Percentiles rank a stretch among this genome's conserved stretches.
Evolutionary conservation across 2,329 filamentous ascomycete genomes (phyloP).

Genomic region (Talaromyces funiculosus): DNA sequence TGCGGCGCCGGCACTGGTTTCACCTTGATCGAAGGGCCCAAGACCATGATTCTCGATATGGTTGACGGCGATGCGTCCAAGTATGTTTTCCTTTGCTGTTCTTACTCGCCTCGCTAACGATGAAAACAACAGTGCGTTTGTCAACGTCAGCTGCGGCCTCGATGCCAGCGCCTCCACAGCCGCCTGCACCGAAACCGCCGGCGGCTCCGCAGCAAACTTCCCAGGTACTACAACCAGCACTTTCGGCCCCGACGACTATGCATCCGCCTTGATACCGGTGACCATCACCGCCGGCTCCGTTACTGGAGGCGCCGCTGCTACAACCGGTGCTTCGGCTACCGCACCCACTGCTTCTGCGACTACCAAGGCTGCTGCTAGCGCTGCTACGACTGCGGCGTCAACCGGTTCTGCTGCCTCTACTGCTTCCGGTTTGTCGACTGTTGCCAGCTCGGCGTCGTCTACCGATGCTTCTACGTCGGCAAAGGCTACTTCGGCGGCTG

Average conservation of each 20-base stretch:
- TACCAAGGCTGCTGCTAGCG: neutral
- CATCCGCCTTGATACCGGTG: neutral
- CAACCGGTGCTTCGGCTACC: neutral
- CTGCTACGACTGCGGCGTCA: neutral
- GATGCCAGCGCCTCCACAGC: neutral
- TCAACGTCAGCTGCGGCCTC: neutral
- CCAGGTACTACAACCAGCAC: slow-evolving; percentile 1
- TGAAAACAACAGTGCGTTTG: neutral
- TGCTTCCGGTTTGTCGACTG: neutral
- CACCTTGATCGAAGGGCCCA: slow-evolving; percentile 2
- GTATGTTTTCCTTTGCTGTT: neutral
- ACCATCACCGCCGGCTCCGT: slow-evolving; percentile 6
- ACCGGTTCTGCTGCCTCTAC: neutral
- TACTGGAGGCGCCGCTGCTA: neutral
- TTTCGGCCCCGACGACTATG: neutral
- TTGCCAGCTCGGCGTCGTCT: neutral
- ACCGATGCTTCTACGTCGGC: slow-evolving; percentile 9
- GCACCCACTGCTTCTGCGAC: neutral
- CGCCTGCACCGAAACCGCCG: neutral
- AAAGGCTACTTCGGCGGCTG: neutral
- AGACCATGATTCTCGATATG: neutral
- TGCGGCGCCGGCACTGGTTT: slow-evolving; percentile 6
- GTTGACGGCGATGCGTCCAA: neutral
- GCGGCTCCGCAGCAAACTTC: neutral
- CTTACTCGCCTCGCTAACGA: neutral